Base-by-base conservation (phyloP, 306 rosid genomes). In the Ochetophila trinervis region DNA sequence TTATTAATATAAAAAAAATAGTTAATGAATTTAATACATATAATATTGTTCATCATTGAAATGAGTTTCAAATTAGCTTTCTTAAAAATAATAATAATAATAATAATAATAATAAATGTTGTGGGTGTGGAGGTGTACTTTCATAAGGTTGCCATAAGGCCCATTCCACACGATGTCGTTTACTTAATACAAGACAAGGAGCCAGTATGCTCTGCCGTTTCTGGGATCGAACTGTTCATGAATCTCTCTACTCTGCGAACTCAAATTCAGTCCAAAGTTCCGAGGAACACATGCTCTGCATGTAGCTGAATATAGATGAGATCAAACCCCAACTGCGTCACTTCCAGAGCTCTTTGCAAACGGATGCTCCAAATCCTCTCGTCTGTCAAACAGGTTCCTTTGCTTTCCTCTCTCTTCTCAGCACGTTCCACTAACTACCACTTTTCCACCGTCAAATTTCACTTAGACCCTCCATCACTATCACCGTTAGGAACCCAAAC, bases 281-380 rank as follows among this genome's bases (percentile, higher is more conserved):
- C 59, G 0, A 4, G n/a, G 19, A 18, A 47, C 59, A 20, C 57
- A 40, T 30, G 11, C 49, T 34, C 40, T 23, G 54, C 44, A 44
- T 32, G 60, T 34, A 21, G 35, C 24, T n/a, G 15, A 22, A 10
- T 64, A 13, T 56, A 54, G 60, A 79, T 73, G 80, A 49, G 57
- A 49, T 40, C 63, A 52, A 64, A 68, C 48, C 19, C 14, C 54
- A 14, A 48, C 18, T 8, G 21, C 63, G 36, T n/a, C 54, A 14
- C 53, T n/a, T 8, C 27, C 59, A 47, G 13, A 23, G 45, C 59
- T 65, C 68, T 48, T 44, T 74, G 65, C 84, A 63, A 34, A 57
- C 83, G 76, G 68, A 84, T 80, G 85, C 81, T 82, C 63, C 77
- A 14, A 66, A 47, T 73, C 67, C 69, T 66, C 68, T 58, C 59